phyloP scores from a whole-genome alignment of 2,329 filamentous ascomycete genomes.

The Fusarium marasasianum region DNA sequence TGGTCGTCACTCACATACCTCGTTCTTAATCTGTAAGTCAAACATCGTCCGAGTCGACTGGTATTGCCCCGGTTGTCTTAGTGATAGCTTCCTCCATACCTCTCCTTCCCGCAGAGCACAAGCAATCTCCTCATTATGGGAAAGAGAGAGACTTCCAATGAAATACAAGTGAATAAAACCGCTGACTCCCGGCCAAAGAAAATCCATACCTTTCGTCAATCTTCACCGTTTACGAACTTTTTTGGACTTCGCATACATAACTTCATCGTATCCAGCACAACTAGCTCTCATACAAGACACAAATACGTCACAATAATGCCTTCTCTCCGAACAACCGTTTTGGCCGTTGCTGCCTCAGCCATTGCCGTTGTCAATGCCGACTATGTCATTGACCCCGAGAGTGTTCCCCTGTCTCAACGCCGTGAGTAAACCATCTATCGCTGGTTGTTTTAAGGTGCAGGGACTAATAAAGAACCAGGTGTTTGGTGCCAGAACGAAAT shows the following conservation, averaged over 20 bases:
- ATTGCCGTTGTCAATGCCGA: constrained; percentile 63
- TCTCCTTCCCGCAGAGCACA: constrained; percentile 12
- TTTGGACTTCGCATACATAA: constrained; percentile 6
- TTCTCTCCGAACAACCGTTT: constrained; percentile 61
- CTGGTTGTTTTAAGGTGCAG: neutral
- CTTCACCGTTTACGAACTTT: constrained; percentile 16
- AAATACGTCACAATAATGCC: constrained; percentile 56
- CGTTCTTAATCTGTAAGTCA: constrained; percentile 23
- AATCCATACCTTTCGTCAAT: constrained; percentile 10
- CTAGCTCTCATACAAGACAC: neutral
- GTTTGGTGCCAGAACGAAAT: constrained; percentile 73
- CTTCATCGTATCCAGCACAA: constrained; percentile 6
- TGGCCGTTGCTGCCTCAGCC: constrained; percentile 64
- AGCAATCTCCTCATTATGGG: neutral
- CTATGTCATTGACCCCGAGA: constrained; percentile 69
- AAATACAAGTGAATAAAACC: constrained; percentile 6
- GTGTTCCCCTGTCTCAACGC: constrained; percentile 62
- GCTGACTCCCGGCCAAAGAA: constrained; percentile 21
- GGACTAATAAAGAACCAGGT: constrained; percentile 51
- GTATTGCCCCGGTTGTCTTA: constrained; percentile 22
- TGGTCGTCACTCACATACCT: neutral
- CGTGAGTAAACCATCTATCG: constrained; percentile 53
- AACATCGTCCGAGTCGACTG: neutral
- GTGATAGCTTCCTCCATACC: constrained; percentile 24
- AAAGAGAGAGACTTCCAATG: neutral